phyloP scores from a whole-genome alignment of 139 green algal species.

The Chlorokybus atmophyticus region DNA sequence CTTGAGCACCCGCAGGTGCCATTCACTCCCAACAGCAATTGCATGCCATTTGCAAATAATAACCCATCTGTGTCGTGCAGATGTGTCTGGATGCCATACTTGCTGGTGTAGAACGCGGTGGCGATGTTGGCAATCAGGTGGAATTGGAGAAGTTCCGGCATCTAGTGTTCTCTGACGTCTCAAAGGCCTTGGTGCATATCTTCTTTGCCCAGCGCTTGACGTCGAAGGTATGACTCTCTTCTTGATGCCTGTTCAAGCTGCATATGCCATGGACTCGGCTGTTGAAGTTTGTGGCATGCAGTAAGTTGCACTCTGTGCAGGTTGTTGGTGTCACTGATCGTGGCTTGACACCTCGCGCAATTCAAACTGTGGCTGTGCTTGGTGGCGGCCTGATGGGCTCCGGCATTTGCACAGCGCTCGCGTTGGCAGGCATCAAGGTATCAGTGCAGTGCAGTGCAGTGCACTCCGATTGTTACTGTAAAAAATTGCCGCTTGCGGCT shows the following conservation, averaged over 20 bases:
- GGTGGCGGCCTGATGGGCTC: conserved; percentile 93
- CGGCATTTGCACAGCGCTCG: conserved; percentile 82
- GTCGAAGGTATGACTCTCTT: conserved; percentile 57
- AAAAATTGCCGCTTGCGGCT: too few relatives aligned
- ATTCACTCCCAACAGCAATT: too few relatives aligned
- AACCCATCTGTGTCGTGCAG: too few relatives aligned
- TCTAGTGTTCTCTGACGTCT: conserved; percentile 24
- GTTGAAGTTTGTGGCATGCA: too few relatives aligned
- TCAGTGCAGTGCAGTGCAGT: too few relatives aligned
- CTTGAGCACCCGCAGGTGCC: conserved; percentile 74
- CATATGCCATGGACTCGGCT: too few relatives aligned
- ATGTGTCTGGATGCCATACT: conserved; percentile 87
- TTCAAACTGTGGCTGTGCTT: conserved; percentile 75
- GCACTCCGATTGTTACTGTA: too few relatives aligned
- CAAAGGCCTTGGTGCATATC: conserved; percentile 89
- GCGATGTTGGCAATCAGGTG: conserved; percentile 42
- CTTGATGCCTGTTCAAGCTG: too few relatives aligned
- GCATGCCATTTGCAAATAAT: too few relatives aligned
- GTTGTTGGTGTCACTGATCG: conserved; percentile 64
- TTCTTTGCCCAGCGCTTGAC: conserved; percentile 93
- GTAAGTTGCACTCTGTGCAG: conserved; percentile 9
- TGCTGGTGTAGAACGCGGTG: conserved; percentile 61
- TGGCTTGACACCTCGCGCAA: conserved; percentile 61
- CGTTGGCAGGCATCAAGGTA: conserved; percentile 49
- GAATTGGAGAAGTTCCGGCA: conserved; percentile 25